A percentile compares a stretch with the other conserved stretches of the same genome.
phyloP scores from a whole-genome alignment of 768 basidiomycete genomes.

The Auricularia sp. region DNA sequence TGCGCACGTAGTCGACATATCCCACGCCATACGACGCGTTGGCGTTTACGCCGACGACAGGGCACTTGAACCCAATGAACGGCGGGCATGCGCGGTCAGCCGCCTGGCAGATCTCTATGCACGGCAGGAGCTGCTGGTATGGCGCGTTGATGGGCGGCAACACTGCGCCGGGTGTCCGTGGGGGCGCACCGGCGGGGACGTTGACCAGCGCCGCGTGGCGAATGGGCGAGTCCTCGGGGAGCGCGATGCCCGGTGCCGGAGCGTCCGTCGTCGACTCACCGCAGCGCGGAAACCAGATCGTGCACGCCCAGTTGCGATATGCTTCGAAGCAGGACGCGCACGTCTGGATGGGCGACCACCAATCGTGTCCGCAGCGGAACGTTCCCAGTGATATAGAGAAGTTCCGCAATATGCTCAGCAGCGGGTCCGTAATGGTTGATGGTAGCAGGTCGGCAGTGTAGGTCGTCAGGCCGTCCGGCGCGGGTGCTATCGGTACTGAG shows the following conservation, averaged over 20 bases:
- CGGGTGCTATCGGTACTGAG: conserved; percentile 51
- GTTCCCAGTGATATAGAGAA: conserved; percentile 65
- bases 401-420: conserved; percentile 54
- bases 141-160: conserved; percentile 34
- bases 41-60: conserved; percentile 49
- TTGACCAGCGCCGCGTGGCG: background rate
- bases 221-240: background rate
- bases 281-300: conserved; percentile 65
- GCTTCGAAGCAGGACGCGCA: conserved; percentile 66
- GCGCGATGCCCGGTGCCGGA: background rate
- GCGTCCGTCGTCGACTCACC: conserved; percentile 33
- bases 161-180: conserved; percentile 20
- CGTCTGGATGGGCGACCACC: conserved; percentile 66
- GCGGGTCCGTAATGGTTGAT: conserved; percentile 32
- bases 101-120: conserved; percentile 65
- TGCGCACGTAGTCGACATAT: conserved; percentile 39
- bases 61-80: conserved; percentile 63
- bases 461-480: conserved; percentile 28
- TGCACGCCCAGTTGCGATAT: conserved; percentile 73
- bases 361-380: conserved; percentile 68
- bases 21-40: conserved; percentile 65
- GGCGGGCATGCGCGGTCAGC: conserved; percentile 70
- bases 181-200: conserved; percentile 18
- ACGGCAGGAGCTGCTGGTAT: conserved; percentile 64
- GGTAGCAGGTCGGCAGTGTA: conserved; percentile 48